Evolutionary conservation across 345 rosid species (phyloP), one percentile per base, ranked within the genome.

Genomic region (Eucalyptus cladocalyx): DNA sequence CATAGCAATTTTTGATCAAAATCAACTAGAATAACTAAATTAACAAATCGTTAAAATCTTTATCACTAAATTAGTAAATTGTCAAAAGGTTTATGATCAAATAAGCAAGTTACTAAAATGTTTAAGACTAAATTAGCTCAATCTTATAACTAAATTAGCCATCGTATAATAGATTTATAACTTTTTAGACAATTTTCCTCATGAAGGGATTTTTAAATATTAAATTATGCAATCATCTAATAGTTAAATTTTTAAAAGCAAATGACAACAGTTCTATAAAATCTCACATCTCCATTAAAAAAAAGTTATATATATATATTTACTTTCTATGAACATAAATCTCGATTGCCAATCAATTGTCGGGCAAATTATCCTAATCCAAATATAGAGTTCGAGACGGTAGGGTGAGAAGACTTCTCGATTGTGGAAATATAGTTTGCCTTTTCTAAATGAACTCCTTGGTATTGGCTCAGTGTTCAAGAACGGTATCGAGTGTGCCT

Each of bases 61-160:
- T 53, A 53, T 53, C 2, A 53, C 0, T 53, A 53, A 53, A 53
- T 53, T 8, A 1, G 0, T 0, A 53, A 53, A 53, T 53, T 0
- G 2, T 53, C 11, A 19, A 53, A 53, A 53, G 2, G 5, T 21
- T 53, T 21, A 53, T 21, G 26, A 21, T 53, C 1, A 53, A 53
- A 53, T 53, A 0, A 1, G 11, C 2, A 8, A 53, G 58, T 53
- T 1, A 10, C 1, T 23, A 56, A 56, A 56, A 56, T 23, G 62
- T 56, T 2, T 56, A 56, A 56, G 13, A 56, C 30, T 56, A 56
- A 56, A 56, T 54, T 54, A 56, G 30, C 6, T 16, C 7, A 16
- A 50, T 50, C 3, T 56, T 56, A 56, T 23, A 56, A 56, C 30
- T 56, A 23, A 56, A 9, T 60, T 26, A 26, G 7, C 7, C 2